These are phyloP conservation scores for Daldinia sp. DNA, from an alignment of 2,329 filamentous ascomycete genomes.

Conservation along the genomic window DNA sequence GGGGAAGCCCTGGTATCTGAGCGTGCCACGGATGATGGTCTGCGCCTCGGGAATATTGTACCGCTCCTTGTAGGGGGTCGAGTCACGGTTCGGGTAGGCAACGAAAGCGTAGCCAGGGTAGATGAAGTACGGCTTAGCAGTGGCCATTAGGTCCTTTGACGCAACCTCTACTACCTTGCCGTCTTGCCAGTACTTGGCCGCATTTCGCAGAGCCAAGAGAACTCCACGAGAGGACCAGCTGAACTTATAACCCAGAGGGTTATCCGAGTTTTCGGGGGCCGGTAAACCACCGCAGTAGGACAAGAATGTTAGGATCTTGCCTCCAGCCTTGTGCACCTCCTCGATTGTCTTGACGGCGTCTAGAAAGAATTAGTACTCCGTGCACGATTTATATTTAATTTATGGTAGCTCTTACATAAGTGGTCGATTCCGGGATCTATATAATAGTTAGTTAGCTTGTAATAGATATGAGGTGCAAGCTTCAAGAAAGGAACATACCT, in stretches of 20 bases:
- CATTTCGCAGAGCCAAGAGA: constrained; percentile 84
- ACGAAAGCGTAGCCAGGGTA: constrained; percentile 90
- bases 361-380: constrained; percentile 61
- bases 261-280: constrained; percentile 77
- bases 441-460: background rate
- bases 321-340: constrained; percentile 86
- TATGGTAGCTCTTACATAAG: constrained; percentile 4
- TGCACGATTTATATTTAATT: background rate
- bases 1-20: constrained; percentile 89
- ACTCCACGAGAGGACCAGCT: constrained; percentile 85
- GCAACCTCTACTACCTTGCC: constrained; percentile 77
- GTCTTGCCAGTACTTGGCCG: constrained; percentile 82
- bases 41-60: constrained; percentile 83
- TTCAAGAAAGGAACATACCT: constrained; percentile 6
- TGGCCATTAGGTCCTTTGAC: constrained; percentile 80
- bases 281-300: constrained; percentile 86
- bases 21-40: constrained; percentile 66
- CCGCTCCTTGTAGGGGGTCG: constrained; percentile 85
- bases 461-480: background rate
- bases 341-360: constrained; percentile 89
- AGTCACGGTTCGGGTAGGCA: constrained; percentile 93
- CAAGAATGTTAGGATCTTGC: constrained; percentile 85
- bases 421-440: constrained; percentile 68
- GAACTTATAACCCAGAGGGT: constrained; percentile 95
- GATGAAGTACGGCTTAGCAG: constrained; percentile 89